phyloP scores from a whole-genome alignment of 129 eudicot genomes.

The Pseudognaphalium luteoalbum region DNA sequence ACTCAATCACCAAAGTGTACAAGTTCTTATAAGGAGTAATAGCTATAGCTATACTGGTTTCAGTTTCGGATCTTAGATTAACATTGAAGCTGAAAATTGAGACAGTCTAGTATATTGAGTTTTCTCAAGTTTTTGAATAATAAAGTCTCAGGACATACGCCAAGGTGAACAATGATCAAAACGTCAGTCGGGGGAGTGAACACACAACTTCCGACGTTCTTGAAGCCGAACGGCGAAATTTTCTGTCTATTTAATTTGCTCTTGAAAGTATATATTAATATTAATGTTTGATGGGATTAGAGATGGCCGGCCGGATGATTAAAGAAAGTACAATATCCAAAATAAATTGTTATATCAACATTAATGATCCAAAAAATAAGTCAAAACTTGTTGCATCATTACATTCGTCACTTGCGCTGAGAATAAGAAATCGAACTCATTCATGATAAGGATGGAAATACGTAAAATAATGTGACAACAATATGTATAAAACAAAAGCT shows the following conservation, averaged over 20 bases:
- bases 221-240: too few species aligned
- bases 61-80: too few species aligned
- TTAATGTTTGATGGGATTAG: neutral
- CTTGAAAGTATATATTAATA: too few species aligned
- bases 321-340: slow-evolving; percentile 1
- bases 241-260: too few species aligned
- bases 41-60: too few species aligned
- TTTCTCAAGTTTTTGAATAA: too few species aligned
- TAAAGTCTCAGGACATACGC: too few species aligned
- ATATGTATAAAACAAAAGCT: neutral
- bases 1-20: slow-evolving; percentile 3
- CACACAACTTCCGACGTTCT: too few species aligned
- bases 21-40: neutral
- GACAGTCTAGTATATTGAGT: too few species aligned
- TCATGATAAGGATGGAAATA: slow-evolving; percentile 22
- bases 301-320: neutral
- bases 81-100: too few species aligned
- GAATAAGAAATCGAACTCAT: slow-evolving; percentile 3
- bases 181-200: too few species aligned
- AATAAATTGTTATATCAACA: neutral
- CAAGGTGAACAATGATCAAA: too few species aligned
- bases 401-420: slow-evolving; percentile 9
- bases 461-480: neutral
- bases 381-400: slow-evolving; percentile 18
- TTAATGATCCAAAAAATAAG: neutral